Conservation (phyloP, 257 asterid genomes). For the Ilex asprella region DNA sequence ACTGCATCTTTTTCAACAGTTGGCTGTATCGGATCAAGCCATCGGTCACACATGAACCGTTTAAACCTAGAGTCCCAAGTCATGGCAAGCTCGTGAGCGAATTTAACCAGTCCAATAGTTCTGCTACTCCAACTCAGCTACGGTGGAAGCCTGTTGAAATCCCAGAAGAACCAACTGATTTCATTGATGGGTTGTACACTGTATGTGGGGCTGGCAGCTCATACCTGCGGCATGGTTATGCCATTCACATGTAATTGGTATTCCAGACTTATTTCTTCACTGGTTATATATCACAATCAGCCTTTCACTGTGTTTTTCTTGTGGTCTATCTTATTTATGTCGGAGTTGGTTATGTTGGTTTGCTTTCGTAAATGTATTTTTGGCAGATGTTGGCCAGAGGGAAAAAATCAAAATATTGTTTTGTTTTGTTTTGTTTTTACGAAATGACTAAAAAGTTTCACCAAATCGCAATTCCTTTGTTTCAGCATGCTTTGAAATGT, state of each 20-base stretch:
- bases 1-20: conserved; percentile 27
- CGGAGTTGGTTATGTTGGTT: too few relatives aligned
- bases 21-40: conserved; percentile 93
- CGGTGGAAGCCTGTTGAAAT: conserved; percentile 82
- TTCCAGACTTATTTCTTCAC: background rate
- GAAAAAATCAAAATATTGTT: too few relatives aligned
- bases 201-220: conserved; percentile 99
- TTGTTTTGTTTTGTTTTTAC: too few relatives aligned
- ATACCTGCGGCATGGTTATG: conserved; percentile 88
- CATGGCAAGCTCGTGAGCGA: conserved; percentile 84
- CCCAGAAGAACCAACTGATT: conserved; percentile 66
- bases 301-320: too few relatives aligned
- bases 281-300: too few relatives aligned
- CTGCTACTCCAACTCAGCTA: conserved; percentile 88
- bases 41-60: conserved; percentile 95
- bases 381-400: too few relatives aligned
- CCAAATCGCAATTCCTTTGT: too few relatives aligned
- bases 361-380: too few relatives aligned
- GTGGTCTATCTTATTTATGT: too few relatives aligned
- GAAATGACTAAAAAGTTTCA: too few relatives aligned
- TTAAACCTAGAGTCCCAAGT: conserved; percentile 59
- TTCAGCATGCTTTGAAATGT: too few relatives aligned
- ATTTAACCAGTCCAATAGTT: conserved; percentile 63
- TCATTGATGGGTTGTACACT: conserved; percentile 76
- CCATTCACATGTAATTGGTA: conserved; percentile 80